phyloP scores from a whole-genome alignment of 2,329 filamentous ascomycete genomes.

The Alternaria hordeiaustralica region DNA sequence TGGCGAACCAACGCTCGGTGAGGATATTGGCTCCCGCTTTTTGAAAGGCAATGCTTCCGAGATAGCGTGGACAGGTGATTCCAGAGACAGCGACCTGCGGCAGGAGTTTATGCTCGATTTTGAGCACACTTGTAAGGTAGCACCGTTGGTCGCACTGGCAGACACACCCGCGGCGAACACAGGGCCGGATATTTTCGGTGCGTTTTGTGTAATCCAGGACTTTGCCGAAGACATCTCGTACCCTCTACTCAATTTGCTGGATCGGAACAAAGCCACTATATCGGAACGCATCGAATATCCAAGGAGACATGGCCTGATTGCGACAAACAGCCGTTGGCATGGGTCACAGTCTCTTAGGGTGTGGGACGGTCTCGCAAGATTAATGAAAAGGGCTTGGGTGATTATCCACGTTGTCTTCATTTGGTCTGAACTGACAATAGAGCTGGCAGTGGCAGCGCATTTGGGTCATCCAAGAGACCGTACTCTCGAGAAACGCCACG shows the following conservation, averaged over 20 bases:
- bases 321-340: slow-evolving; percentile 1
- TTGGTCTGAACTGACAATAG: not conserved
- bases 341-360: slow-evolving; percentile 17
- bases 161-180: not conserved
- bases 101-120: not conserved
- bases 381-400: slow-evolving; percentile 21
- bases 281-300: not conserved
- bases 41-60: not conserved
- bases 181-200: slow-evolving; percentile 23
- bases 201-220: slow-evolving; percentile 25
- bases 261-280: slow-evolving; percentile 4
- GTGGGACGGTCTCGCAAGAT: slow-evolving; percentile 17
- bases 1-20: not conserved
- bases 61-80: slow-evolving; percentile 1
- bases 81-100: not conserved
- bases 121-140: not conserved
- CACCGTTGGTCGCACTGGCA: not conserved
- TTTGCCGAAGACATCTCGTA: slow-evolving; percentile 14
- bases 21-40: not conserved
- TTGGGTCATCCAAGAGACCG: slow-evolving; percentile 34
- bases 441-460: slow-evolving; percentile 29
- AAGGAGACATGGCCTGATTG: slow-evolving; percentile 7
- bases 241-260: slow-evolving; percentile 5
- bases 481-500: slow-evolving; percentile 24
- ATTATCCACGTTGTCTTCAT: not conserved